Conservation (phyloP, 1,284 basidiomycete species). For the Ganoderma lingzhi region DNA sequence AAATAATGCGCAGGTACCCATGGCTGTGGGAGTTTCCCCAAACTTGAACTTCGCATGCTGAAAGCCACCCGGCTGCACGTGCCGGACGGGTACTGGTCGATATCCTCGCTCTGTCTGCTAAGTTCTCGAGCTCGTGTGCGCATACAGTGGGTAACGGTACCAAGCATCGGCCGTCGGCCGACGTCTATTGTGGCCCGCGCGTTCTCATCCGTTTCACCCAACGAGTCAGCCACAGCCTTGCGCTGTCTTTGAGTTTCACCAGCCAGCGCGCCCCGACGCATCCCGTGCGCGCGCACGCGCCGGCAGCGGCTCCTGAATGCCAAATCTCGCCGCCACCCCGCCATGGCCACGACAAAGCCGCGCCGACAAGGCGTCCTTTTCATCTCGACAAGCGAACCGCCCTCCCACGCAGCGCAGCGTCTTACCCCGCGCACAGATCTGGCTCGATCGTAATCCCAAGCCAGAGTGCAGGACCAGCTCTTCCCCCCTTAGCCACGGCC, state of each 20-base stretch:
- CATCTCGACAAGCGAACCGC: not conserved
- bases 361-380: constrained; percentile 4
- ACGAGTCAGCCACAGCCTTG: constrained; percentile 3
- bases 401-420: not conserved
- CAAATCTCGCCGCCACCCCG: not conserved
- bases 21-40: constrained; percentile 24
- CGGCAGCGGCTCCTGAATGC: not conserved
- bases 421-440: constrained; percentile 4
- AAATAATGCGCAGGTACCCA: constrained; percentile 3
- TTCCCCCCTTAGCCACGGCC: not conserved
- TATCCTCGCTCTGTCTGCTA: not conserved
- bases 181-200: constrained; percentile 1
- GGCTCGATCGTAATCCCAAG: not conserved
- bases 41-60: constrained; percentile 22
- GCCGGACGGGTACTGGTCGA: not conserved
- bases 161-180: not conserved
- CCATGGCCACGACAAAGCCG: not conserved
- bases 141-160: not conserved
- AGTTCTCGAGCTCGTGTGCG: not conserved
- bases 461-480: not conserved
- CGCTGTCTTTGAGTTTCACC: not conserved
- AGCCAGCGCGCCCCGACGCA: not conserved
- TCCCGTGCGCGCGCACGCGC: not conserved
- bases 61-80: constrained; percentile 10
- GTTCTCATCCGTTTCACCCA: constrained; percentile 1